phyloP scores from a whole-genome alignment of 768 basidiomycete genomes.

The Holtermannia corniformis region DNA sequence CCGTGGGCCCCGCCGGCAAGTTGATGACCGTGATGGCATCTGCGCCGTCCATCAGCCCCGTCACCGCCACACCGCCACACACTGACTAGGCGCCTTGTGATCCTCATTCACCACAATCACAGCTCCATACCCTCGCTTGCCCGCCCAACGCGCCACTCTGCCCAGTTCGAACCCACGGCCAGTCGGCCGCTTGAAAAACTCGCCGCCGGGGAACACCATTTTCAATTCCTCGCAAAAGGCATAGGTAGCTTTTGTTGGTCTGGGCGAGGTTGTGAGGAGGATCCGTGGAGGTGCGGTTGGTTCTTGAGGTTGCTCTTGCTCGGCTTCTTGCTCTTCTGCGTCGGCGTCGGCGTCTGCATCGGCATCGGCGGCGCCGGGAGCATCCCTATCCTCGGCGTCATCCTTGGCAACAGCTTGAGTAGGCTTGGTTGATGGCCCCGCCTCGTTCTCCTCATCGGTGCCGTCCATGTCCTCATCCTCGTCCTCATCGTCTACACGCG shows the following conservation, averaged over 20 bases:
- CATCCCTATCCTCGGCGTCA: slow-evolving; percentile 9
- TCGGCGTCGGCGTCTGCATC: slow-evolving; percentile 18
- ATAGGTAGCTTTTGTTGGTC: slow-evolving; percentile 78
- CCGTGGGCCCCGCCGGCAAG: slow-evolving; percentile 84
- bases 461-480: slow-evolving; percentile 49
- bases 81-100: slow-evolving; percentile 82
- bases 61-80: not conserved
- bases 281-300: slow-evolving; percentile 63
- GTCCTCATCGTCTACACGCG: slow-evolving; percentile 36
- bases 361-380: slow-evolving; percentile 11
- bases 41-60: slow-evolving; percentile 37
- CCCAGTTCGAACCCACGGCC: slow-evolving; percentile 87
- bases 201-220: slow-evolving; percentile 81
- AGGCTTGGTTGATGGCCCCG: slow-evolving; percentile 40
- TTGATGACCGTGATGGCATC: slow-evolving; percentile 88
- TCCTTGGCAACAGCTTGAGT: not conserved
- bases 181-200: slow-evolving; percentile 75
- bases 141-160: slow-evolving; percentile 84
- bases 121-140: slow-evolving; percentile 76
- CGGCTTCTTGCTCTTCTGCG: slow-evolving; percentile 17
- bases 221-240: slow-evolving; percentile 87
- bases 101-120: slow-evolving; percentile 92
- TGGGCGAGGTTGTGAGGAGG: slow-evolving; percentile 79
- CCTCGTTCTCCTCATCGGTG: slow-evolving; percentile 30
- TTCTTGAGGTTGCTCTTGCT: slow-evolving; percentile 39